A percentile compares a stretch with the other conserved stretches of the same genome.
Evolutionary conservation across 2,329 filamentous ascomycete species (phyloP).

Genomic region (Triangularia verruculosa): DNA sequence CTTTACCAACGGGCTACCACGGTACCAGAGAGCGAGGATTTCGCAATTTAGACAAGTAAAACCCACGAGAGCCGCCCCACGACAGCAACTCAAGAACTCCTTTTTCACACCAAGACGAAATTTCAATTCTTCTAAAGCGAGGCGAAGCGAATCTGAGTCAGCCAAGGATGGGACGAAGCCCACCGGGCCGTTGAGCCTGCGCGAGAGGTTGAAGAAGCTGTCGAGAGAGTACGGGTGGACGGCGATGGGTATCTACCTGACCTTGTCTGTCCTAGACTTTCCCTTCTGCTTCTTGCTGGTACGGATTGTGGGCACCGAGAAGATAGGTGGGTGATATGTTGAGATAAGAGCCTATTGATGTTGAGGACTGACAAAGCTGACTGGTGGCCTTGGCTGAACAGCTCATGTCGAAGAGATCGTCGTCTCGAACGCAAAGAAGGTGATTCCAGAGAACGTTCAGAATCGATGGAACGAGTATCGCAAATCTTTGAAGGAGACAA

Average conservation of each 20-base stretch:
- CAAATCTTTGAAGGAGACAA: conserved; percentile 45
- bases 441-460: conserved; percentile 60
- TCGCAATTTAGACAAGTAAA: conserved; percentile 20
- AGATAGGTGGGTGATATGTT: conserved; percentile 61
- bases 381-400: conserved; percentile 28
- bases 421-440: conserved; percentile 54
- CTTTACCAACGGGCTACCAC: conserved; percentile 1
- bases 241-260: conserved; percentile 85
- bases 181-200: conserved; percentile 50
- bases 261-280: conserved; percentile 81
- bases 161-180: conserved; percentile 10
- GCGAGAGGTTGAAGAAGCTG: conserved; percentile 74
- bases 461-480: conserved; percentile 50
- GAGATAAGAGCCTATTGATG: neutral
- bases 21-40: conserved; percentile 18
- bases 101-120: conserved; percentile 24
- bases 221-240: conserved; percentile 93
- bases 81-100: conserved; percentile 9
- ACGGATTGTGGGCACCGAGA: conserved; percentile 75
- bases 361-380: neutral
- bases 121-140: conserved; percentile 31
- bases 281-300: conserved; percentile 94
- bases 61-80: conserved; percentile 2
- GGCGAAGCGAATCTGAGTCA: conserved; percentile 22
- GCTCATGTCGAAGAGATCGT: conserved; percentile 65